A percentile compares a stretch with the other conserved stretches of the same genome.
These are phyloP conservation scores for Zoysia matrella DNA, from an alignment of 202 grass and related monocot species.

Conservation along the genomic window DNA sequence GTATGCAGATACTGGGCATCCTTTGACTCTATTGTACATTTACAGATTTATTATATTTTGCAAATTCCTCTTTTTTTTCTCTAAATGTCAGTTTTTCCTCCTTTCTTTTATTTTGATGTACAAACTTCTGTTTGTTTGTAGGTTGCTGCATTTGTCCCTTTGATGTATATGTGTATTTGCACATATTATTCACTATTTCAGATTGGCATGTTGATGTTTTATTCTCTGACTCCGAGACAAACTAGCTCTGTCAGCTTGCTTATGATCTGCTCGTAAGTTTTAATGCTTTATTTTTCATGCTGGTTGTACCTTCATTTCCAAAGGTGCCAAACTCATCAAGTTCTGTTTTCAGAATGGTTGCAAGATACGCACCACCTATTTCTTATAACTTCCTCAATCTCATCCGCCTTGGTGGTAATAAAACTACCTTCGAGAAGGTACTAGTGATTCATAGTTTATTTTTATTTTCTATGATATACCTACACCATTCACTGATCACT, in stretches of 20 bases:
- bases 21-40: background rate
- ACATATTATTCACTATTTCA: constrained; percentile 99
- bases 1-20: constrained; percentile 6
- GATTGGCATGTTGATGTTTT: constrained; percentile 99
- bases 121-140: constrained; percentile 48
- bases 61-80: background rate
- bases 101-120: constrained; percentile 6
- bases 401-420: constrained; percentile 88
- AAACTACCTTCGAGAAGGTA: constrained; percentile 99
- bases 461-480: constrained; percentile 29
- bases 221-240: constrained; percentile 94
- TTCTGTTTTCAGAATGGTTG: constrained; percentile 52
- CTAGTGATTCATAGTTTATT: constrained; percentile 15
- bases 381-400: constrained; percentile 93
- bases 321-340: constrained; percentile 38
- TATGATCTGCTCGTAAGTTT: constrained; percentile 50
- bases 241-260: constrained; percentile 84
- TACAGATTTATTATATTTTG: background rate
- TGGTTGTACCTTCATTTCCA: constrained; percentile 32
- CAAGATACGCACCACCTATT: too few relatives aligned
- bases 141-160: constrained; percentile 36
- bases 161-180: constrained; percentile 98
- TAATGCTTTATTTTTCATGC: constrained; percentile 30
- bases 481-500: constrained; percentile 3
- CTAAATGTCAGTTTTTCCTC: background rate